Conservation (phyloP, 2,329 filamentous ascomycete genomes). For the Fusarium sp. region DNA sequence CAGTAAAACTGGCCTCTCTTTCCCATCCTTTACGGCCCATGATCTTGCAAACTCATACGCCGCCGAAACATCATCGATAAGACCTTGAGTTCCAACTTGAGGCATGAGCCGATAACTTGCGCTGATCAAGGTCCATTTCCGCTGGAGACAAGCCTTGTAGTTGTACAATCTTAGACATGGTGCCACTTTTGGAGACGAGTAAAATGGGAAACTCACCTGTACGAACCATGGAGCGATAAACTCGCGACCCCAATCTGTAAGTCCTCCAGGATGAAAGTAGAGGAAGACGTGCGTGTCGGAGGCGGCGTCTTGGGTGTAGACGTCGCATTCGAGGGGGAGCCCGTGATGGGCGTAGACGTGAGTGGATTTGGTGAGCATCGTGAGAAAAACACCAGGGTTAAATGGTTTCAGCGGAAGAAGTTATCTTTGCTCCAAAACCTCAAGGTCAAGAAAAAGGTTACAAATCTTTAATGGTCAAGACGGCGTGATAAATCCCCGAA, state of each 20-base stretch:
- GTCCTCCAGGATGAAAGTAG: conserved; percentile 54
- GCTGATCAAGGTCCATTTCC: conserved; percentile 52
- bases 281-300: conserved; percentile 48
- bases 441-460: not conserved
- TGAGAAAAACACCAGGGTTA: not conserved
- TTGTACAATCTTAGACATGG: not conserved
- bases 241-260: conserved; percentile 48
- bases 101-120: conserved; percentile 53
- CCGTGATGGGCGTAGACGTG: conserved; percentile 47
- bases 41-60: conserved; percentile 49
- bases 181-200: not conserved
- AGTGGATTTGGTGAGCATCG: conserved; percentile 46
- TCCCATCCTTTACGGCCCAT: conserved; percentile 25
- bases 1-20: conserved; percentile 46
- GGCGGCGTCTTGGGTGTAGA: conserved; percentile 47
- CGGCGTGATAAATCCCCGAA: not conserved
- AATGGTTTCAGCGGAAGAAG: not conserved
- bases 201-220: conserved; percentile 38
- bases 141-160: conserved; percentile 45
- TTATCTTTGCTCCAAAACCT: not conserved
- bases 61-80: conserved; percentile 48
- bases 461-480: not conserved
- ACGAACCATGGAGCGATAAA: conserved; percentile 53
- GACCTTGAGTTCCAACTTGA: conserved; percentile 44
- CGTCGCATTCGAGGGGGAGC: conserved; percentile 52